Percentiles rank a stretch among this genome's conserved stretches.
Evolutionary conservation across 73 alveolate genomes (phyloP).

Genomic region (Tetrahymena malaccensis): DNA sequence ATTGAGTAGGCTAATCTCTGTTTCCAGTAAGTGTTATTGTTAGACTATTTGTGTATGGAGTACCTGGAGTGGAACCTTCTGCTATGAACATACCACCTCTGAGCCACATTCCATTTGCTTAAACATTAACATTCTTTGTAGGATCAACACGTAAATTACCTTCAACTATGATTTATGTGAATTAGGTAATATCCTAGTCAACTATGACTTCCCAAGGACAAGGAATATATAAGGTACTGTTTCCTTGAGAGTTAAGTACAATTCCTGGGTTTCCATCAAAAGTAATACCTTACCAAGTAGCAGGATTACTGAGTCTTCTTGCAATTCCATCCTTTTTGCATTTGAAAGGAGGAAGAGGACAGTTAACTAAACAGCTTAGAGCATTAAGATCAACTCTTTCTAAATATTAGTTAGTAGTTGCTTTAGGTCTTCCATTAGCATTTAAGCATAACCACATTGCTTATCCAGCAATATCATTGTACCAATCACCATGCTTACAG

Average conservation of each 20-base stretch:
- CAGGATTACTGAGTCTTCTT: not conserved
- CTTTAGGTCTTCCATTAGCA: slow-evolving; percentile 5
- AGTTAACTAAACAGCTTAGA: slow-evolving; percentile 5
- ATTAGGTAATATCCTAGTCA: not conserved
- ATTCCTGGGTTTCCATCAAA: not conserved
- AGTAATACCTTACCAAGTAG: slow-evolving; percentile 11
- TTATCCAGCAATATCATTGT: slow-evolving; percentile 3
- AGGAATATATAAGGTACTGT: not conserved
- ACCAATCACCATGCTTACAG: slow-evolving; percentile 41
- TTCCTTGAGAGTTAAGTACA: not conserved
- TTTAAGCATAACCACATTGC: slow-evolving; percentile 6
- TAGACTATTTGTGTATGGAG: not conserved
- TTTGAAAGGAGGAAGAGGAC: not conserved
- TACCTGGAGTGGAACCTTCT: slow-evolving; percentile 11
- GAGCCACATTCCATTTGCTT: slow-evolving; percentile 10
- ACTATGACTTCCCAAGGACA: not conserved
- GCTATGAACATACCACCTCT: slow-evolving; percentile 20
- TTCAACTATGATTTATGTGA: not conserved
- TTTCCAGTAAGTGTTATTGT: not conserved
- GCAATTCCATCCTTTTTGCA: not conserved
- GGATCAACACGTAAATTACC: slow-evolving; percentile 13
- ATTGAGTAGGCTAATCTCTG: not conserved
- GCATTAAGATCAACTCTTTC: slow-evolving; percentile 12
- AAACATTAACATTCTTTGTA: not conserved
- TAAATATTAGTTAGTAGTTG: not conserved